Base-by-base conservation (phyloP, 139 green algal genomes). In the Chlamydomonas schloesseri region DNA sequence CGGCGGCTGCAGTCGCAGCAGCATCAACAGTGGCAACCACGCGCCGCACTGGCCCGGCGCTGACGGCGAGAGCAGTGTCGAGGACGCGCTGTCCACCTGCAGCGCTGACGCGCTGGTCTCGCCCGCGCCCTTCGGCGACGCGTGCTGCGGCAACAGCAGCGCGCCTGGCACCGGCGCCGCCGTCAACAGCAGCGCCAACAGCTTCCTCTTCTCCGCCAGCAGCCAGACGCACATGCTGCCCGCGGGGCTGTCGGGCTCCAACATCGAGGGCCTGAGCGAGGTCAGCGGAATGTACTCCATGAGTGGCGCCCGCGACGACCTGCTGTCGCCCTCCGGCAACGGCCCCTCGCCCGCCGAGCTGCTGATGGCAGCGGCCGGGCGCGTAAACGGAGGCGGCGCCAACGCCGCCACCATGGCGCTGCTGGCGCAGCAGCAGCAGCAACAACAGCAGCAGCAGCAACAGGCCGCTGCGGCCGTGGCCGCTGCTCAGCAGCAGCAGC, bases 11-110 rank as follows among this genome's bases (percentile, higher is more conserved):
- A 79, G 76, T 36, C 46, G 60, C 36, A 65, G 78, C 78, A 84
- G 78, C 42, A n/a, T 46, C 42, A 65, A 65, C 78, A 84, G 79
- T 67, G 79, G 47, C n/a, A 33, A 33, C 77, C 26, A 21, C 42
- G 75, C 21, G 1, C 55, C 57, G 15, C 34, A n/a, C 74, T 6
- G 53, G 55, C 57, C 46, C 20, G 77, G 64, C 26, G 65, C 8
- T 1, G 79, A 85, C 11, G 78, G 33, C 29, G 11, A 53, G 14
- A 77, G 79, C 79, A 53, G 28, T 46, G 31, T 42, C 2, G 79
- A 85, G 21, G 79, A 85, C n/a, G 65, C 31, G 20, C 67, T 76
- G 18, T 68, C 37, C 14, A 42, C 31, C 47, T 85, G 79, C 67
- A 70, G 47, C 21, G 67, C 31, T 31, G 79, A 53, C 33, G 67